Percentiles rank a stretch among this genome's conserved stretches.
Conservation (phyloP, 2,329 filamentous ascomycete genomes). For the Fonsecaea monophora region DNA sequence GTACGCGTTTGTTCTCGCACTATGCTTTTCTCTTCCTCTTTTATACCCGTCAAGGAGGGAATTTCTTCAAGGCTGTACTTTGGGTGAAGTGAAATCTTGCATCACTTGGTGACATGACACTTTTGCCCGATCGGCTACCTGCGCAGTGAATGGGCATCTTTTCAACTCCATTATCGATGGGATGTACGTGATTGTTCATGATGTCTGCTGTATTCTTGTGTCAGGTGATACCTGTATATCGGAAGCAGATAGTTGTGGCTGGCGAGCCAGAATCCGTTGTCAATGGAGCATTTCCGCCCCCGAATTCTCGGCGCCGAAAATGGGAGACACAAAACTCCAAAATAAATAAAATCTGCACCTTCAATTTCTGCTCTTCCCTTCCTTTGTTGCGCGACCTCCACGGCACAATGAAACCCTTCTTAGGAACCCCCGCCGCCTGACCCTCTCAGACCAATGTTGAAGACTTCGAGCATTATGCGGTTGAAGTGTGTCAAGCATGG, state of each 20-base stretch:
- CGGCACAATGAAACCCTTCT: background rate
- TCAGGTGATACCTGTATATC: background rate
- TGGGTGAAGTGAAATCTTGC: background rate
- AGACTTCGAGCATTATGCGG: background rate
- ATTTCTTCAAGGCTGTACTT: background rate
- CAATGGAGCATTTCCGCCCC: background rate
- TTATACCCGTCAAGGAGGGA: background rate
- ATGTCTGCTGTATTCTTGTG: background rate
- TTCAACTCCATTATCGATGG: background rate
- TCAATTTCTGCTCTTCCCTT: background rate
- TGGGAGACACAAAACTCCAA: background rate
- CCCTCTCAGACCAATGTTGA: background rate
- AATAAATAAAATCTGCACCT: background rate
- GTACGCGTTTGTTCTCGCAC: too few relatives aligned
- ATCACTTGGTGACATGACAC: background rate
- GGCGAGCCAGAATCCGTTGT: background rate
- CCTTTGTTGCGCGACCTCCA: background rate
- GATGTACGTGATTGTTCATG: background rate
- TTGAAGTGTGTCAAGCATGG: background rate
- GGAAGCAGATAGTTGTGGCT: background rate
- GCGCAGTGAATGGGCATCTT: background rate
- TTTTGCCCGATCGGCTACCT: background rate
- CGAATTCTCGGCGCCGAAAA: slow-evolving; percentile 1
- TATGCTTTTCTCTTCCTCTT: background rate
- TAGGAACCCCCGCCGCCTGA: background rate